Evolutionary conservation across 129 eudicot genomes (phyloP).

Genomic region (Silybum marianum): DNA sequence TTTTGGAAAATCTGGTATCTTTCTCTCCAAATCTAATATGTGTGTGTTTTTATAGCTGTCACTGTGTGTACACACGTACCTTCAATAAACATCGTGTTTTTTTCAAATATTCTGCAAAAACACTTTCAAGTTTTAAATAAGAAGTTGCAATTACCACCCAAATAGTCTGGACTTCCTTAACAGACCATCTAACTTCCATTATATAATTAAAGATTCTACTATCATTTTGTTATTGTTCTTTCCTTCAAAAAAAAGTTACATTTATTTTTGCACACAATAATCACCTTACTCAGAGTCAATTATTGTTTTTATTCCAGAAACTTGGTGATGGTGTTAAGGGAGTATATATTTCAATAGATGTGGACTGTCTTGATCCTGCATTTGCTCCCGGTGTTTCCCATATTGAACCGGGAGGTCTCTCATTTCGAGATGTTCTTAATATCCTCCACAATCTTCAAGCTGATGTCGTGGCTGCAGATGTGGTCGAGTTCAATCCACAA

Average conservation of each 20-base stretch:
- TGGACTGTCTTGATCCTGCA: conserved; percentile 96
- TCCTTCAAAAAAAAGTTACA: background rate
- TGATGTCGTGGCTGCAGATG: conserved; percentile 92
- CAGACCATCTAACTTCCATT: background rate
- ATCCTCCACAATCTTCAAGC: conserved; percentile 92
- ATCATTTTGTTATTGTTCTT: background rate
- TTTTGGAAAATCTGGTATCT: conserved; percentile 79
- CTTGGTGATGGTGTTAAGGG: conserved; percentile 98
- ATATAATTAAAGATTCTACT: background rate
- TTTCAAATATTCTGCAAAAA: background rate
- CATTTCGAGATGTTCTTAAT: conserved; percentile 86
- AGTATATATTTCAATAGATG: conserved; percentile 81
- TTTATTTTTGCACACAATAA: background rate
- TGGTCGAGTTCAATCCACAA: conserved; percentile 94
- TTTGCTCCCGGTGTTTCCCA: conserved; percentile 98
- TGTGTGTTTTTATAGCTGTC: conserved; percentile 22
- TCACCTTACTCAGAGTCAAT: conserved; percentile 8
- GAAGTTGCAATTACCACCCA: background rate
- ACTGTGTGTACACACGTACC: background rate
- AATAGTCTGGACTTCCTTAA: background rate
- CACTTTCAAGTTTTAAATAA: background rate
- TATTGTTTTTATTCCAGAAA: conserved; percentile 51
- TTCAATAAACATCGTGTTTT: background rate
- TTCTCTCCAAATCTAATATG: conserved; percentile 32
- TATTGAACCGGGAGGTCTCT: conserved; percentile 95